These are phyloP conservation scores for Leucaena leucocephala DNA, from an alignment of 306 rosid species.

Conservation along the genomic window DNA sequence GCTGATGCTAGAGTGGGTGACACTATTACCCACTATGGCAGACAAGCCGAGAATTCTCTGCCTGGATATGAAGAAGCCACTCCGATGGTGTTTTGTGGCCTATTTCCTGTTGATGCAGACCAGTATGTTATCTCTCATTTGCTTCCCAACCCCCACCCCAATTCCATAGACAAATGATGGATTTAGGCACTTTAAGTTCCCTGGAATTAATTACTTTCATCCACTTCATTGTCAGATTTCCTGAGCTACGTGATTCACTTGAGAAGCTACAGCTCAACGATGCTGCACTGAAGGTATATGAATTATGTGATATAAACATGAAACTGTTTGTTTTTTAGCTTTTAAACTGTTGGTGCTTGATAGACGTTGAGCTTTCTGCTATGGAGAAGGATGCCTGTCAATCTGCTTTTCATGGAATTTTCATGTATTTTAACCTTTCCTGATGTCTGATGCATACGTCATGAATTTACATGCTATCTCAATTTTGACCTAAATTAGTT, in stretches of 20 bases:
- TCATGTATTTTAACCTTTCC: conserved; percentile 18
- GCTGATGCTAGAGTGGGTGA: conserved; percentile 99
- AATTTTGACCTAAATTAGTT: background rate
- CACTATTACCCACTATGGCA: conserved; percentile 67
- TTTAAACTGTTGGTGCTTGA: background rate
- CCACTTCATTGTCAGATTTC: conserved; percentile 56
- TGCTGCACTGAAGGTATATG: conserved; percentile 85
- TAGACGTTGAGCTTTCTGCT: conserved; percentile 4
- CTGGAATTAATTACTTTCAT: conserved; percentile 32
- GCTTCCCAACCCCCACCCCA: conserved; percentile 17
- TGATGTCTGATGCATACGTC: conserved; percentile 7
- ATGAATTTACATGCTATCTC: conserved; percentile 18
- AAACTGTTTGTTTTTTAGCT: background rate
- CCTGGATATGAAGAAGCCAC: conserved; percentile 96
- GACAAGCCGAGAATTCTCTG: conserved; percentile 73
- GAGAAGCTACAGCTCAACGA: conserved; percentile 97
- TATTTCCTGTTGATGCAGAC: conserved; percentile 97
- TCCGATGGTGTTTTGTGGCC: conserved; percentile 97
- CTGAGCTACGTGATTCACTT: conserved; percentile 93
- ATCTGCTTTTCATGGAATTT: conserved; percentile 32
- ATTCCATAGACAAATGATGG: conserved; percentile 1
- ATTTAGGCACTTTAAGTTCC: conserved; percentile 6
- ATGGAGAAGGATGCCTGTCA: conserved; percentile 26
- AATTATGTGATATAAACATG: conserved; percentile 32
- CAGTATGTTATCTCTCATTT: conserved; percentile 63